Base-by-base conservation (phyloP, 1,284 basidiomycete species). In the Schizophyllum amplum region DNA sequence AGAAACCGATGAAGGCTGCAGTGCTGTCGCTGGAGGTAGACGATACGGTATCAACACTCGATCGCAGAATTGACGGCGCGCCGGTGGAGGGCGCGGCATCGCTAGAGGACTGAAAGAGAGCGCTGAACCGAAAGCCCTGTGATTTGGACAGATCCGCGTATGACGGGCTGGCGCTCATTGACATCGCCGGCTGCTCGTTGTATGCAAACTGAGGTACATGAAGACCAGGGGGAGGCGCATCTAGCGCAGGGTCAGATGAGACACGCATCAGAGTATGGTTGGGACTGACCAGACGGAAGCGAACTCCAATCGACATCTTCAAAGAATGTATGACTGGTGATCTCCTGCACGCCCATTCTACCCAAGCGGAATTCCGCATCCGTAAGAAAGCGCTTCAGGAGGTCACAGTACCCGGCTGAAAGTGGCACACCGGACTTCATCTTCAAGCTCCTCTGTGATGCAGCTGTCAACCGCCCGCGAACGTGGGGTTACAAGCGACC, bases 1-100 rank as follows among this genome's bases (percentile, higher is more conserved):
- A 89, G 68, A 92, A 92, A 1, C 90, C 89, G 55, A 90, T 86
- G 64, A 90, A 90, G 9, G 81, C 70, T 1, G 74, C 67, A 13
- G 72, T 69, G 51, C 75, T 69, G 50, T 70, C 75, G 49, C 71
- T 70, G 22, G 71, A 63, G 11, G 75, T 74, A 2, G 33, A 42
- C 1, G 72, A 68, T 9, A 69, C 66, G 21, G 60, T 62, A 5
- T 57, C 59, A 4, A 52, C 22, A 23, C 57, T 60, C 0, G 53
- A 63, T 62, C 17, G 65, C 54, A 9, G 58, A 6, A 60, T 62
- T 20, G 62, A 69, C 1, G 82, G 81, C 47, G 73, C 57, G 9
- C 71, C 75, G 0, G 76, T 75, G 2, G 81, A 75, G 1, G 71
- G 48, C 2, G 48, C 48, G 3, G 48, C 48, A n/a, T 74, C 68